Base-by-base conservation (phyloP, 345 rosid species). In the Populus euphratica region DNA sequence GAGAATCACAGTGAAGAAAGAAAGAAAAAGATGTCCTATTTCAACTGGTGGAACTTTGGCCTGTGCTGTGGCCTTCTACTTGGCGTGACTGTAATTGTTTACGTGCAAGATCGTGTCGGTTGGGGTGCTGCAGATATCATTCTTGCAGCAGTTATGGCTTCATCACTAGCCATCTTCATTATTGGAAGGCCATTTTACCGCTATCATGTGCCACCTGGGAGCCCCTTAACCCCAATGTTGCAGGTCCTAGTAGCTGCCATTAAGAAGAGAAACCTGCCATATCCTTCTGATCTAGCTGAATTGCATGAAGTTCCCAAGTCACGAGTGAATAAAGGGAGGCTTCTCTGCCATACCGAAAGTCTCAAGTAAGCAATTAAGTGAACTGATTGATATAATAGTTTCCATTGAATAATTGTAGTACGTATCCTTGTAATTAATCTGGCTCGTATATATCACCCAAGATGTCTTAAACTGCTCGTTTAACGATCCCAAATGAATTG, bases 11-110 rank as follows among this genome's bases (percentile, higher is more conserved):
- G 74, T 1, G 70, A 87, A 59, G 99, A 96, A 79, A 86, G 98
- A 41, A 91, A 85, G 87, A 83, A 88, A 82, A 96, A 93, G 82
- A 89, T 91, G 98, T 93, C 99, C 3, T 95, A 83, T 79, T 95
- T 95, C 88, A 95, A 92, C 81, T 92, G 98, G 99, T 96, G 99
- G 98, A 92, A 77, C 78, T 86, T 87, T 0, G 96, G 92, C 35
- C 88, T 96, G 1, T 96, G 99, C 50, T 79, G 83, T 2, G 97
- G 99, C 27, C 85, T 92, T 31, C 67, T 96, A 36, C 84, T 90
- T 10, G 93, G 97, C 0, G 99, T 96, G 21, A 96, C 98, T 5
- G 79, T 77, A 0, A 41, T 96, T 29, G 91, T 93, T 67, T 93
- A 92, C 75, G 81, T 96, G 1, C 97, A 93, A 77, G 99, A 96